Conservation (phyloP, 257 asterid species). For the Striga asiatica region DNA sequence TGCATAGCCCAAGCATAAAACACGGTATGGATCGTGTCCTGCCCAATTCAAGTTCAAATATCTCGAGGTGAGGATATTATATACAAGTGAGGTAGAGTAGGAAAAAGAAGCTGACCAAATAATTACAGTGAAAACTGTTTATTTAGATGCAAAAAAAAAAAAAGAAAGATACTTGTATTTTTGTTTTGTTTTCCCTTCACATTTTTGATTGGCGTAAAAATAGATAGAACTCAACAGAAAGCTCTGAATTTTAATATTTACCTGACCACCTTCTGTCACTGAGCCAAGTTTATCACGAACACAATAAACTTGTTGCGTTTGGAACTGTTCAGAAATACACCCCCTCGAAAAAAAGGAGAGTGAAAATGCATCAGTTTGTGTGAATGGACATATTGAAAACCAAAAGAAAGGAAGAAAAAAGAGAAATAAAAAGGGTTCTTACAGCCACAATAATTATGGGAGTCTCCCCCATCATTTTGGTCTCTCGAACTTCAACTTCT, state of each 20-base stretch:
- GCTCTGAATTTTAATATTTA: constrained; percentile 18
- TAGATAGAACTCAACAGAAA: background rate
- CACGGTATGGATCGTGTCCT: constrained; percentile 93
- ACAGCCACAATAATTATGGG: constrained; percentile 81
- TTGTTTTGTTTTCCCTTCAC: background rate
- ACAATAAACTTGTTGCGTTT: constrained; percentile 88
- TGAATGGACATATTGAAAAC: too few species aligned
- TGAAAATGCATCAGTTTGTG: constrained; percentile 5
- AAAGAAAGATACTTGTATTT: too few species aligned
- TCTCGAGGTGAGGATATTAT: background rate
- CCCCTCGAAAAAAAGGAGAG: constrained; percentile 1
- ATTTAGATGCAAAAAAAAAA: too few species aligned
- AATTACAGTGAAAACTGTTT: too few species aligned
- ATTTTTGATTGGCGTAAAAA: background rate
- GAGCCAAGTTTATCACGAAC: constrained; percentile 70
- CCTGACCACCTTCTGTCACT: constrained; percentile 91
- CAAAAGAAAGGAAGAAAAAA: too few species aligned
- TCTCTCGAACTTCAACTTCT: constrained; percentile 79
- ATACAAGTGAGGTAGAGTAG: too few species aligned
- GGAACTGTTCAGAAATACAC: too few species aligned
- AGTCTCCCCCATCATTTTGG: constrained; percentile 93
- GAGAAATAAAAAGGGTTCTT: constrained; percentile 11
- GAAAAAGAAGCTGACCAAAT: too few species aligned
- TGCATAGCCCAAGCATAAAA: constrained; percentile 98
- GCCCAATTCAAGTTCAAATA: background rate